Conservation (phyloP, 805 yeast species). For the Henningerozyma blattae region DNA sequence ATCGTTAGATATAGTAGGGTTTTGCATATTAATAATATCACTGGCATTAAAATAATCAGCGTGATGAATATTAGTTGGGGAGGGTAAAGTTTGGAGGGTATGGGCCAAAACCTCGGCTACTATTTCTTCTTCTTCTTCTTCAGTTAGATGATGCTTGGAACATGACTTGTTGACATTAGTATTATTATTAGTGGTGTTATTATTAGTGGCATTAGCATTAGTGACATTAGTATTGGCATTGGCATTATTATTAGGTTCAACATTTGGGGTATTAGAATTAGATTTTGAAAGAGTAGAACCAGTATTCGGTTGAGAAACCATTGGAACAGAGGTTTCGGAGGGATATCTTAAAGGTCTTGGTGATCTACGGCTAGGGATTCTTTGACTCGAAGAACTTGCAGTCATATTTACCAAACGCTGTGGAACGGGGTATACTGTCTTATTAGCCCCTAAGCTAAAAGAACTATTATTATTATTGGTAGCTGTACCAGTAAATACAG, state of each 20-base stretch:
- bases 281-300: background rate
- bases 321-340: conserved; percentile 11
- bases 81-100: background rate
- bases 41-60: background rate
- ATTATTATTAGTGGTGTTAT: background rate
- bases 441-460: too few relatives aligned
- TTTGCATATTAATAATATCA: background rate
- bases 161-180: background rate
- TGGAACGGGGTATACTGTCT: too few relatives aligned
- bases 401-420: background rate
- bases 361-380: conserved; percentile 56
- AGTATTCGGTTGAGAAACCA: too few relatives aligned
- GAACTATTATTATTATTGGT: background rate
- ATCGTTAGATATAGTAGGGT: conserved; percentile 22
- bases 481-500: too few relatives aligned
- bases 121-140: background rate
- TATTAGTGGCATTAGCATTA: background rate
- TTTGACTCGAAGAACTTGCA: background rate
- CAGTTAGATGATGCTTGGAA: background rate
- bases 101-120: background rate
- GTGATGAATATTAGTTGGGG: background rate
- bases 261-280: background rate
- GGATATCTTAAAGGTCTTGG: conserved; percentile 49
- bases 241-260: background rate
- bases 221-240: background rate